Evolutionary conservation across 2,329 filamentous ascomycete genomes (phyloP).

Genomic region (Pseudogymnoascus sp.): DNA sequence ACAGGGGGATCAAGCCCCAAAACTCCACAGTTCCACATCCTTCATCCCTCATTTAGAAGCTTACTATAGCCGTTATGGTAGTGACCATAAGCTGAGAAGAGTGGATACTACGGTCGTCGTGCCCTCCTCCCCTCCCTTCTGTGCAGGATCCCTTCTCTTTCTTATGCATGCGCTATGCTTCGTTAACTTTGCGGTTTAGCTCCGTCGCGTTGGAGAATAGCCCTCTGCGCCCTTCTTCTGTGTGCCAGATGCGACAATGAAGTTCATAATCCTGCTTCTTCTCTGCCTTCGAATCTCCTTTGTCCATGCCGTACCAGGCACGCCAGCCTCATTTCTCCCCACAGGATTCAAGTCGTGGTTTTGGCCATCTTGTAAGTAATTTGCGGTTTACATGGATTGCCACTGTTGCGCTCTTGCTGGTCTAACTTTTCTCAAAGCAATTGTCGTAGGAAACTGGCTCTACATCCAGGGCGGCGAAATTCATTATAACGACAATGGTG

Average conservation of each 20-base stretch:
- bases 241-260: neutral
- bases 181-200: slow-evolving; percentile 61
- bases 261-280: neutral
- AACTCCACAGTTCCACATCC: neutral
- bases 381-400: neutral
- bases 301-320: neutral
- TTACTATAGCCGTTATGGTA: neutral
- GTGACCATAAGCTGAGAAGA: neutral
- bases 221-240: neutral
- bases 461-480: slow-evolving; percentile 17
- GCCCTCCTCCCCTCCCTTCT: neutral
- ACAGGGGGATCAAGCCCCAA: neutral
- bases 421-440: slow-evolving; percentile 8
- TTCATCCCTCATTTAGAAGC: neutral
- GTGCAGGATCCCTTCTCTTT: neutral
- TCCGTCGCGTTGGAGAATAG: neutral
- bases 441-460: slow-evolving; percentile 14
- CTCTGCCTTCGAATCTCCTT: neutral
- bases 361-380: slow-evolving; percentile 1
- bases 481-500: neutral
- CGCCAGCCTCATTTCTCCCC: neutral
- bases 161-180: slow-evolving; percentile 75
- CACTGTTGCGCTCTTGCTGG: neutral
- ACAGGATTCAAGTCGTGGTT: neutral
- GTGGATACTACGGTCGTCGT: neutral